Base-by-base conservation (phyloP, 176 grass and related monocot genomes). In the Zoysia pacifica region DNA sequence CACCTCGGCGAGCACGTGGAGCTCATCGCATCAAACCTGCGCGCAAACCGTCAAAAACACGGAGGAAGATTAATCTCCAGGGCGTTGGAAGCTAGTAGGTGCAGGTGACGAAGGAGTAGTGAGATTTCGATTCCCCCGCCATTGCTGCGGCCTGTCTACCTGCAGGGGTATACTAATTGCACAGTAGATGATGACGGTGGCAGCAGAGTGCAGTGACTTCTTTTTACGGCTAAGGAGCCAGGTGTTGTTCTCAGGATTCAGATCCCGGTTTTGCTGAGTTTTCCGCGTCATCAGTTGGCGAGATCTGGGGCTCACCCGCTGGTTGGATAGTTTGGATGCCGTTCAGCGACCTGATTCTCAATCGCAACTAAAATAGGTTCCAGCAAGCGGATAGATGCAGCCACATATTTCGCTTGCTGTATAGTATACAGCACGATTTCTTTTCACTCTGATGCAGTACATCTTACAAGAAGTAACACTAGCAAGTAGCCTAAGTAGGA, bases 1-100 rank as follows among this genome's bases (percentile, higher is more conserved):
- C 71, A 67, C 20, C 50, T 86, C 52, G 60, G 63, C 15, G 46
- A 46, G 38, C 89, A 80, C 72, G 76, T 84, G 84, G 80, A 86
- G 15, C 72, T 73, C 76, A 63, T 47, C 71, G 1, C 43, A 28
- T 28, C 28, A 28, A 28, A 28, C 28, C 28, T 28, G 28, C 28
- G 28, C 28, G 28, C 28, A 28, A 28, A 28, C 28, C 28, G 28
- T 28, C 28, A 7, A 45, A 78, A 69, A 75, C 0, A n/a, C 9
- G 3, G 28, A 4, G 7, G 54, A 40, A 41, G 13, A 50, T 2
- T 65, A 28, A 48, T 58, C 37, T 79, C 6, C 47, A 63, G 52
- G 82, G 55, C 56, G 36, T 62, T 28, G 28, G 28, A 28, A 28
- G 42, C 14, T 37, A 54, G 28, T 28, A 28, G 28, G 28, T 13